Conservation (phyloP, 495 filamentous ascomycete genomes). For the Aspergillus campestris region DNA sequence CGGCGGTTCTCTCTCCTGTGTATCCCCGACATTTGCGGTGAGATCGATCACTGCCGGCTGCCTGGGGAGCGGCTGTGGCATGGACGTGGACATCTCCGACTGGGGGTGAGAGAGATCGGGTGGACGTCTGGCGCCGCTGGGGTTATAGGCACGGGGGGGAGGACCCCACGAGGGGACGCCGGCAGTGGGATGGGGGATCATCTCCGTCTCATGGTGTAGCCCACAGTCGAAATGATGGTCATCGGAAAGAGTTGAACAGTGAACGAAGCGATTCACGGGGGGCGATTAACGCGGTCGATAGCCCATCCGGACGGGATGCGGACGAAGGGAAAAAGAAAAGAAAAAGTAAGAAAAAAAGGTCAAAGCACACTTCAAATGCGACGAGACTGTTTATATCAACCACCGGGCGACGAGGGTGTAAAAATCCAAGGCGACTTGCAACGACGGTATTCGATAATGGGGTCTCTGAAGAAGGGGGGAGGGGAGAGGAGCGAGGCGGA, state of each 20-base stretch:
- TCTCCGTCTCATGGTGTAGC: constrained; percentile 38
- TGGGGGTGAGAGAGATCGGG: constrained; percentile 20
- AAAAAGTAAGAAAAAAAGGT: too few relatives aligned
- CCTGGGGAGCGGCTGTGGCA: constrained; percentile 18
- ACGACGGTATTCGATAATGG: too few relatives aligned
- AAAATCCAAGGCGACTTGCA: too few relatives aligned
- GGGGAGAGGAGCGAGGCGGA: too few relatives aligned
- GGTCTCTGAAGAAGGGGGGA: too few relatives aligned
- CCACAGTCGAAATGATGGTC: constrained; percentile 12
- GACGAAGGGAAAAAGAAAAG: too few relatives aligned
- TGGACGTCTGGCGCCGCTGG: constrained; percentile 21
- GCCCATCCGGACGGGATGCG: too few relatives aligned
- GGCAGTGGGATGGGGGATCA: constrained; percentile 41
- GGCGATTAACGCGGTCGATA: too few relatives aligned
- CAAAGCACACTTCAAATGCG: too few relatives aligned
- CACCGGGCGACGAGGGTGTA: too few relatives aligned
- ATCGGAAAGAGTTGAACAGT: constrained; percentile 6
- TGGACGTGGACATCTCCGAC: constrained; percentile 19
- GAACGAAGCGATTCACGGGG: too few relatives aligned
- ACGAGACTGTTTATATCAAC: too few relatives aligned
- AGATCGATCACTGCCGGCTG: constrained; percentile 33
- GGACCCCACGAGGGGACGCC: constrained; percentile 38
- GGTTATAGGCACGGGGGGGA: constrained; percentile 28
- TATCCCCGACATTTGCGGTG: constrained; percentile 22
- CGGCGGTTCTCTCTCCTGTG: constrained; percentile 31